Conservation (phyloP, 768 basidiomycete genomes). For the Panellus pusillus region DNA sequence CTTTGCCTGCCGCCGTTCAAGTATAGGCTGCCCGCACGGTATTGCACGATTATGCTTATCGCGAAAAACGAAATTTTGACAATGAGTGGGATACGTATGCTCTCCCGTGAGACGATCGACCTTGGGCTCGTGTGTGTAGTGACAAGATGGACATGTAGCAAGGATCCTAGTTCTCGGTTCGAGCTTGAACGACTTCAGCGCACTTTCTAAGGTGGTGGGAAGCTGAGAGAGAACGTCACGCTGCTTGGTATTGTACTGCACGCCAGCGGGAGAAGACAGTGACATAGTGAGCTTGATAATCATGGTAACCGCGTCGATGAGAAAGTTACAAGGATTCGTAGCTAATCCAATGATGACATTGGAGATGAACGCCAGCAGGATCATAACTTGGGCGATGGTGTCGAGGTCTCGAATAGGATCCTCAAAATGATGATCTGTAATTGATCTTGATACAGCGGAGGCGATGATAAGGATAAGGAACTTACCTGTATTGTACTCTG, state of each 20-base stretch:
- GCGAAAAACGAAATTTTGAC: conserved; percentile 12
- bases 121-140: conserved; percentile 14
- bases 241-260: conserved; percentile 9
- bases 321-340: conserved; percentile 15
- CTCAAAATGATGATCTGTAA: conserved; percentile 19
- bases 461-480: neutral
- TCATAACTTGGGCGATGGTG: conserved; percentile 11
- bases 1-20: conserved; percentile 16
- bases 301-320: conserved; percentile 16
- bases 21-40: conserved; percentile 10
- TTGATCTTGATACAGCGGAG: conserved; percentile 1
- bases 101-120: conserved; percentile 13
- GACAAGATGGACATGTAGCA: conserved; percentile 15
- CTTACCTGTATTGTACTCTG: conserved; percentile 13
- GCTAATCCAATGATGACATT: conserved; percentile 17
- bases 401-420: conserved; percentile 13
- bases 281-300: conserved; percentile 18
- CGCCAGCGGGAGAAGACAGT: conserved; percentile 7
- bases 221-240: conserved; percentile 14
- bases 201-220: conserved; percentile 14
- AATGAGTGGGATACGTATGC: conserved; percentile 16
- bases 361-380: conserved; percentile 13
- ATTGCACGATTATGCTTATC: conserved; percentile 11
- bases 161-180: conserved; percentile 17
- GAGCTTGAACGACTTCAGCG: conserved; percentile 15